Base-by-base conservation (phyloP, 2,329 filamentous ascomycete species). In the Penicillium vulpinum region DNA sequence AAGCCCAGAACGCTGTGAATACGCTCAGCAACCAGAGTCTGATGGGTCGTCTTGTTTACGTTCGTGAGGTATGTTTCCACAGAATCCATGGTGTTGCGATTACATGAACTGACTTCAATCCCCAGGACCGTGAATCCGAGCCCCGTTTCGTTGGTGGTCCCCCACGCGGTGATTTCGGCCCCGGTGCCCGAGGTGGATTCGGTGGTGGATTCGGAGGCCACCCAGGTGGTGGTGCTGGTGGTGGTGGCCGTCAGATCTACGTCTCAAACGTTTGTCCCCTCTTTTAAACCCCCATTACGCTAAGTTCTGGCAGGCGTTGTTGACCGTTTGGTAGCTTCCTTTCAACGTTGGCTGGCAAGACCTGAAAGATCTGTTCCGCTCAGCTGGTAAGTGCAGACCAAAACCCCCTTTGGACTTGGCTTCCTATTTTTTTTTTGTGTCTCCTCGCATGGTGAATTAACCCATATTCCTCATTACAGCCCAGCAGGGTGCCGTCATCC, bases 341-440 rank as follows among this genome's bases (percentile, higher is more conserved):
- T 99, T 92, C 80, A 96, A 91, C 64, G 91, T 96, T 68, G 94
- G 94, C 74, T 99, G 94, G 94, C 94, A 99, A 80, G 94, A 99
- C 77, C 81, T 99, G 67, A 99, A 99, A 81, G 94, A 99, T 77
- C 84, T 99, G 66, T 99, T 99, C 84, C 90, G 94, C 72, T 92
- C 97, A 84, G 92, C 94, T 79, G 91, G 92, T 96, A 83, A 84
- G 91, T 83, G 49, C 60, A 59, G 54, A 57, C 65, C 54, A 53
- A 38, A 28, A 21, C 11, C 2, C 11, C 40, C 58, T 57, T 28
- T 22, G 21, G 48, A 57, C 48, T 57, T 44, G 48, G 51, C 28
- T 70, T 38, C 50, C 51, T n/a, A 45, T 41, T 38, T 51, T 52
- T 54, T 58, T 46, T 46, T 60, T 43, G 36, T 60, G 22, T 56